A percentile compares a stretch with the other conserved stretches of the same genome.
Conservation (phyloP, 1,139 yeast species). For the Debaryomyces fabryi region DNA sequence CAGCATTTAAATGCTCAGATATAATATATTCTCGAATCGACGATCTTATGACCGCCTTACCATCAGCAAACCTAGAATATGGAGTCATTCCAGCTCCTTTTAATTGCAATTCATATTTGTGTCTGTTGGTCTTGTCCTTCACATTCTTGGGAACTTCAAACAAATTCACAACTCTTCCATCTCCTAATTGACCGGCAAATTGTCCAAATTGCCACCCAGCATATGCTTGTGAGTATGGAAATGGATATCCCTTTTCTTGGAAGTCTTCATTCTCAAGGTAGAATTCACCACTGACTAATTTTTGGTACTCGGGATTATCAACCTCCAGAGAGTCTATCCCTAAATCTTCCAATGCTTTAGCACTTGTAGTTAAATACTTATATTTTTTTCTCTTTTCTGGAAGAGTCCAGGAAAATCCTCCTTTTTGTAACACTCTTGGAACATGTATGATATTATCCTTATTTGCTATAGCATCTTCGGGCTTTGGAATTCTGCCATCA, state of each 20-base stretch:
- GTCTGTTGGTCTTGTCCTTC: constrained; percentile 26
- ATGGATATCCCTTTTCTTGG: constrained; percentile 45
- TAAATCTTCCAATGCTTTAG: constrained; percentile 61
- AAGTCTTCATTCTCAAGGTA: constrained; percentile 31
- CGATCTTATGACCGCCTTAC: constrained; percentile 88
- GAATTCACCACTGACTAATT: constrained; percentile 65
- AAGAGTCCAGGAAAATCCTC: constrained; percentile 69
- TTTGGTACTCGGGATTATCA: constrained; percentile 48
- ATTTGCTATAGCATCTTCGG: constrained; percentile 50
- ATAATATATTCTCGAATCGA: constrained; percentile 86
- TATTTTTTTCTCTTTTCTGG: constrained; percentile 65
- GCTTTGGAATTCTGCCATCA: constrained; percentile 59
- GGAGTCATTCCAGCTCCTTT: constrained; percentile 95
- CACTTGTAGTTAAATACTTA: constrained; percentile 60
- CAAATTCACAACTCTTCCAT: constrained; percentile 84
- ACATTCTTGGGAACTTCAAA: constrained; percentile 61
- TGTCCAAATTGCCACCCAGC: constrained; percentile 97
- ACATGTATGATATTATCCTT: constrained; percentile 36
- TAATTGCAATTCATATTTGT: constrained; percentile 68
- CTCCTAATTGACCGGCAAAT: constrained; percentile 97
- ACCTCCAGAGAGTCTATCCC: constrained; percentile 49
- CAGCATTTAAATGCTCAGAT: constrained; percentile 77
- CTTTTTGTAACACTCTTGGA: constrained; percentile 64
- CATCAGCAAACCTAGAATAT: constrained; percentile 92
- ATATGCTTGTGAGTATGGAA: constrained; percentile 88